These are phyloP conservation scores for Phytophthora uliginosa DNA, from an alignment of 352 stramenopile species.

Conservation along the genomic window DNA sequence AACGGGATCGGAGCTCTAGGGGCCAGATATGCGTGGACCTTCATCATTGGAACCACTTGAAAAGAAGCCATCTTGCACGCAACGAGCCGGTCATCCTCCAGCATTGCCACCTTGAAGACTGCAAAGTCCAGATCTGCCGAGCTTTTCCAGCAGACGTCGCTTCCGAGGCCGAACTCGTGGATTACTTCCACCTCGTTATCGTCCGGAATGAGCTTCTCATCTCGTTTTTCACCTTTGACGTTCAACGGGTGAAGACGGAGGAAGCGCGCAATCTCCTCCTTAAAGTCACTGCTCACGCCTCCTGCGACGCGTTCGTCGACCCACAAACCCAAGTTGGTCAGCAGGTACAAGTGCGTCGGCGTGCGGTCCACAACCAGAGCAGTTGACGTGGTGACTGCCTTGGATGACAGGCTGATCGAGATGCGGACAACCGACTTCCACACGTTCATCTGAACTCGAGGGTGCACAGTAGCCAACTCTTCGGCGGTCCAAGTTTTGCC, in stretches of 20 bases:
- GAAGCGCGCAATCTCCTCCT: background rate
- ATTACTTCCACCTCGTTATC: slow-evolving; percentile 9
- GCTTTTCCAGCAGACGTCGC: slow-evolving; percentile 36
- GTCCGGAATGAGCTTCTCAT: background rate
- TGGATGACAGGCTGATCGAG: slow-evolving; percentile 9
- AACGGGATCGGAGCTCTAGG: too few species aligned
- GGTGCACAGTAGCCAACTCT: slow-evolving; percentile 32
- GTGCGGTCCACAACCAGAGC: slow-evolving; percentile 11
- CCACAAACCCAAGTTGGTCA: slow-evolving; percentile 9
- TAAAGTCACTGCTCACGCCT: slow-evolving; percentile 4
- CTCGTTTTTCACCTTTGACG: background rate
- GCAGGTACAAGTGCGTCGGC: slow-evolving; percentile 6
- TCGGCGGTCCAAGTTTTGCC: slow-evolving; percentile 4
- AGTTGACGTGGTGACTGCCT: background rate
- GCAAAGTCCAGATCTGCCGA: slow-evolving; percentile 34
- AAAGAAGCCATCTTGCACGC: background rate
- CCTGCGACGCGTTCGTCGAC: background rate
- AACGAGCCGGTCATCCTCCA: background rate
- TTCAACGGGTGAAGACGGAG: background rate
- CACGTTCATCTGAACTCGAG: slow-evolving; percentile 36
- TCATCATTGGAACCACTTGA: background rate
- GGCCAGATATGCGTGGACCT: slow-evolving; percentile 3
- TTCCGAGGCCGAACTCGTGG: slow-evolving; percentile 22
- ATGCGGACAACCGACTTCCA: slow-evolving; percentile 28
- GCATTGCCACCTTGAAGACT: slow-evolving; percentile 30